Conservation (phyloP, 768 basidiomycete species). For the Serendipita indica region DNA sequence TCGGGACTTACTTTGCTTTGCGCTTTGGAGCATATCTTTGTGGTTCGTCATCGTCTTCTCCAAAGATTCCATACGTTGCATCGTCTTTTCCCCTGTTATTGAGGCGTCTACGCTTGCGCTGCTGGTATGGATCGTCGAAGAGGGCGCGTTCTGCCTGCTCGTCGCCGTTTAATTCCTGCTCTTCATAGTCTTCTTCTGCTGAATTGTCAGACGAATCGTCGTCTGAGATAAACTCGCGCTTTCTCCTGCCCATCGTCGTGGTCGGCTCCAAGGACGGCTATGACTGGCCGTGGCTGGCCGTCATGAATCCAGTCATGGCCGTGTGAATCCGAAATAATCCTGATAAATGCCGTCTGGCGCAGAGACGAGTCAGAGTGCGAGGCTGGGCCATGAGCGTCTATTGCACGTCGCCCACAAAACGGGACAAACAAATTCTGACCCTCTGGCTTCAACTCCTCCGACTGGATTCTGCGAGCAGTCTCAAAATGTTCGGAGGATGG, state of each 20-base stretch:
- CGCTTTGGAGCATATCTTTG: constrained; percentile 23
- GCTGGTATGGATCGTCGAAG: constrained; percentile 61
- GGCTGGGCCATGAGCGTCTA: no score
- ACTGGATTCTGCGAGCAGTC: background rate
- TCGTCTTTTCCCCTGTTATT: constrained; percentile 46
- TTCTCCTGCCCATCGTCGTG: constrained; percentile 20
- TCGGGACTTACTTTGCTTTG: constrained; percentile 32
- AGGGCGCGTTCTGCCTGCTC: constrained; percentile 57
- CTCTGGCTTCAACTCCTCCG: background rate
- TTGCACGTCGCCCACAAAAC: no score
- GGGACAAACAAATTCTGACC: background rate
- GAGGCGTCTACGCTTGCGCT: constrained; percentile 45
- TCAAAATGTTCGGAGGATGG: background rate
- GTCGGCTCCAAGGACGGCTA: background rate
- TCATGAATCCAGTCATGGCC: background rate
- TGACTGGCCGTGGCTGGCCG: no score
- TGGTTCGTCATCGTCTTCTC: constrained; percentile 47
- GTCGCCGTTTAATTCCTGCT: constrained; percentile 32
- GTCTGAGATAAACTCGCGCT: constrained; percentile 22
- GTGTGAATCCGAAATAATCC: background rate
- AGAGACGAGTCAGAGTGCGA: background rate
- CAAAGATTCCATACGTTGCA: constrained; percentile 64
- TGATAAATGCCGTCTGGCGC: background rate
- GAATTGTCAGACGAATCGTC: constrained; percentile 52
- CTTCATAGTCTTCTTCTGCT: constrained; percentile 32